These are phyloP conservation scores for Wickerhamiella occidentalis DNA, from an alignment of 805 yeast genomes.

Conservation along the genomic window DNA sequence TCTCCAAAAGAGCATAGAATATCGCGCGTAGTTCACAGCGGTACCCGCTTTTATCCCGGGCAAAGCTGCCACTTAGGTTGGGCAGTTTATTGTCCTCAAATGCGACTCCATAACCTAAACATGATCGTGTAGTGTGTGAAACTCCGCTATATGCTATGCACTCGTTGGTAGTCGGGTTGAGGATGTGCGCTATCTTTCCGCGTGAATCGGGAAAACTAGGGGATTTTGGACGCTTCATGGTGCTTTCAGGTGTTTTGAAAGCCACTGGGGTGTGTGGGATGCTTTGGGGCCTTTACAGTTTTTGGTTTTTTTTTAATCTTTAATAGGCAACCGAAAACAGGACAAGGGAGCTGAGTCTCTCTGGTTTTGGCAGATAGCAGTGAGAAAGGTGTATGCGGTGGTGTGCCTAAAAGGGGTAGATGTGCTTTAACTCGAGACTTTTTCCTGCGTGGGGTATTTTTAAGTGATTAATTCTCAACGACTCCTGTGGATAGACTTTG, in stretches of 20 bases:
- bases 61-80: slow-evolving; percentile 9
- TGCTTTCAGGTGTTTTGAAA: background rate
- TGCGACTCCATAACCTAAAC: slow-evolving; percentile 12
- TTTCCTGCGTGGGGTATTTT: background rate
- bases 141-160: slow-evolving; percentile 2
- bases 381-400: background rate
- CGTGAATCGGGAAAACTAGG: background rate
- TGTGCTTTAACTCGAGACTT: background rate
- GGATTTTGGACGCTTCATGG: background rate
- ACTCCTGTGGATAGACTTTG: background rate
- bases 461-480: no score
- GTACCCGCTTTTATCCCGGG: slow-evolving; percentile 10
- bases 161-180: slow-evolving; percentile 2
- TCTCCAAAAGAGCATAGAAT: slow-evolving; percentile 7
- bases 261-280: background rate
- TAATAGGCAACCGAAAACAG: background rate
- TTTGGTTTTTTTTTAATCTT: no score
- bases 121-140: background rate
- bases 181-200: slow-evolving; percentile 7
- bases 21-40: slow-evolving; percentile 14
- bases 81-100: slow-evolving; percentile 12
- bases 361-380: background rate
- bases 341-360: no score
- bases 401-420: background rate
- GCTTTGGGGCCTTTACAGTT: background rate